These are phyloP conservation scores for Tuber brumale DNA, from an alignment of 495 filamentous ascomycete genomes.

Conservation along the genomic window DNA sequence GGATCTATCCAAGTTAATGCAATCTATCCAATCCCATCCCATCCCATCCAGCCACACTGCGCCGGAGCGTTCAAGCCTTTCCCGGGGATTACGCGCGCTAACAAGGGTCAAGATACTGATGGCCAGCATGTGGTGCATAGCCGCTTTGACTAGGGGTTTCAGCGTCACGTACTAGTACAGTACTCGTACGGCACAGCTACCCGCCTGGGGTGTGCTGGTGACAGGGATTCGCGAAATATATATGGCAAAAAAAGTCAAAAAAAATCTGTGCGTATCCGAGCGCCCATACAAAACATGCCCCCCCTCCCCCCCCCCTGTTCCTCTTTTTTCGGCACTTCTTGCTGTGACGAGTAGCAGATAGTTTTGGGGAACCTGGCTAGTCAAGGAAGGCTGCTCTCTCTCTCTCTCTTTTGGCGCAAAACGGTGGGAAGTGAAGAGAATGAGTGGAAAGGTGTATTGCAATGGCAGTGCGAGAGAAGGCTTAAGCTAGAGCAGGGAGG, in stretches of 20 bases:
- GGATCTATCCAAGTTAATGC: too few relatives aligned
- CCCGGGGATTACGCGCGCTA: background rate
- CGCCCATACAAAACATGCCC: background rate
- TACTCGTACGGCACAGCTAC: too few relatives aligned
- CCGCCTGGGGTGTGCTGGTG: too few relatives aligned
- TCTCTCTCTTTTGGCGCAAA: too few relatives aligned
- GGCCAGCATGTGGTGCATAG: background rate
- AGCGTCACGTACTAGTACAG: background rate
- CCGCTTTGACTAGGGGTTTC: background rate
- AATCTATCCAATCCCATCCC: too few relatives aligned
- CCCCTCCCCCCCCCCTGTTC: background rate
- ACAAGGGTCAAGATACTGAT: background rate
- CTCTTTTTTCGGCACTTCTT: background rate
- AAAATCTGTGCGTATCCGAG: background rate
- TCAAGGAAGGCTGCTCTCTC: background rate
- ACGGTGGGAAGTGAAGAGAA: background rate
- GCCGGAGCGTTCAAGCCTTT: background rate
- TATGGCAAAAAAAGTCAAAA: background rate
- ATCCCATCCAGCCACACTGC: background rate
- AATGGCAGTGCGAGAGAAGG: background rate
- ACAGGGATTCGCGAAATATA: background rate
- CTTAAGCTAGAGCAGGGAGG: too few relatives aligned
- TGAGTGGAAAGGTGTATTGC: background rate
- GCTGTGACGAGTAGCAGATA: background rate
- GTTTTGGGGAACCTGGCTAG: background rate